Base-by-base conservation (phyloP, 2,329 filamentous ascomycete species). In the Knoxdaviesia capensis region DNA sequence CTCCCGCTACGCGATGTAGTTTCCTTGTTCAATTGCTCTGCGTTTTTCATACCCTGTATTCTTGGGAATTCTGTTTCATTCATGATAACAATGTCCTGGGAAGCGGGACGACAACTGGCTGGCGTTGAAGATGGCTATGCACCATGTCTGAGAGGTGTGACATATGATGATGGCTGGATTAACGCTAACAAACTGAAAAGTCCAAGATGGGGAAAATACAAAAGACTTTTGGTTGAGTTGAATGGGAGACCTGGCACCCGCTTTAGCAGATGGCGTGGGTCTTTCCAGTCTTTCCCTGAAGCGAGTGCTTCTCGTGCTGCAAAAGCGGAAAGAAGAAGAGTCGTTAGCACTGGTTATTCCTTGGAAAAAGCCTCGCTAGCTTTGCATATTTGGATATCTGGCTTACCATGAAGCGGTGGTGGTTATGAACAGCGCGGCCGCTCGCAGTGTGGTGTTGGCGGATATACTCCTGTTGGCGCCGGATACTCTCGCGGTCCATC, bases 261-360 rank as follows among this genome's bases (percentile, higher is more conserved):
- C 31, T 32, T 51, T 73, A 94, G 61, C 87, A 94, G 45, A 92
- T 66, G 35, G 74, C 78, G 59, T 94, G 87, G 2, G 85, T 88
- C 72, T 94, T 94, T 43, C 85, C 87, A 44, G 74, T 73, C 72
- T 90, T 87, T 10, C 83, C 87, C 62, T 93, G 84, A 50, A 96
- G 63, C 44, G 80, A 88, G 60, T 96, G 88, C 51, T 74, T 73
- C 63, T 94, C 86, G 48, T 79, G 73, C 61, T 77, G 58, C 47
- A 41, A 31, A 8, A 6, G 20, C 20, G 30, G 31, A 30, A 8
- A 43, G 9, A 31, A 40, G 34, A 44, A 44, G 34, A 34, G 9
- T 33, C 45, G 50, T 40, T 50, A 49, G 34, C 39, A 31, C 3
- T 8, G 5, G 41, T 33, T 11, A 41, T 34, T 43, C n/a, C 36